These are phyloP conservation scores for Forsythia viridissima DNA, from an alignment of 257 asterid species.

Conservation along the genomic window DNA sequence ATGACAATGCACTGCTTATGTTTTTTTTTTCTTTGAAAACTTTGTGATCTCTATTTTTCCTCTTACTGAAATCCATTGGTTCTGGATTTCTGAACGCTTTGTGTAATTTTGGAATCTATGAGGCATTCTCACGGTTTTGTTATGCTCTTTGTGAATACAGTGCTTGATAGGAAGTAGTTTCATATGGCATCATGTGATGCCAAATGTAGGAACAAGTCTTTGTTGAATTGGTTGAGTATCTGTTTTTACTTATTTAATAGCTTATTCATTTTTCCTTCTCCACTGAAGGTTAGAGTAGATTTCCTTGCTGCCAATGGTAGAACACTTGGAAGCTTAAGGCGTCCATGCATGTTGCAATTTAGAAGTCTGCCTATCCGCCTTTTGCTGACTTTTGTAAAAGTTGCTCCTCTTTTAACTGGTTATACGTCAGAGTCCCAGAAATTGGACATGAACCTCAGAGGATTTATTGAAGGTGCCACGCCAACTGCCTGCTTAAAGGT, in stretches of 20 bases:
- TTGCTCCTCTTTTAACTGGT: constrained; percentile 72
- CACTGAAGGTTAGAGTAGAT: constrained; percentile 71
- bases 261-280: constrained; percentile 18
- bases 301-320: constrained; percentile 61
- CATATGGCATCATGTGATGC: neutral
- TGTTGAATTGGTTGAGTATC: neutral
- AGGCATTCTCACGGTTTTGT: neutral
- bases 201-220: neutral
- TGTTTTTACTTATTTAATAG: neutral
- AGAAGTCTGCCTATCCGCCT: constrained; percentile 73
- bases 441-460: constrained; percentile 50
- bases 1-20: neutral
- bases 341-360: constrained; percentile 74
- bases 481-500: constrained; percentile 79
- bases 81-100: neutral
- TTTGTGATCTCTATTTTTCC: neutral
- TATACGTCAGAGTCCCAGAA: constrained; percentile 75
- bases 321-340: constrained; percentile 55
- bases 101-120: neutral
- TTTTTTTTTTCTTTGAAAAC: neutral
- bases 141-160: neutral
- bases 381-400: constrained; percentile 58
- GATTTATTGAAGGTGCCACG: constrained; percentile 52
- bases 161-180: neutral
- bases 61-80: neutral